Percentiles rank a stretch among this genome's conserved stretches.
Conservation (phyloP, 495 filamentous ascomycete genomes). For the Annulohypoxylon maeteangense region DNA sequence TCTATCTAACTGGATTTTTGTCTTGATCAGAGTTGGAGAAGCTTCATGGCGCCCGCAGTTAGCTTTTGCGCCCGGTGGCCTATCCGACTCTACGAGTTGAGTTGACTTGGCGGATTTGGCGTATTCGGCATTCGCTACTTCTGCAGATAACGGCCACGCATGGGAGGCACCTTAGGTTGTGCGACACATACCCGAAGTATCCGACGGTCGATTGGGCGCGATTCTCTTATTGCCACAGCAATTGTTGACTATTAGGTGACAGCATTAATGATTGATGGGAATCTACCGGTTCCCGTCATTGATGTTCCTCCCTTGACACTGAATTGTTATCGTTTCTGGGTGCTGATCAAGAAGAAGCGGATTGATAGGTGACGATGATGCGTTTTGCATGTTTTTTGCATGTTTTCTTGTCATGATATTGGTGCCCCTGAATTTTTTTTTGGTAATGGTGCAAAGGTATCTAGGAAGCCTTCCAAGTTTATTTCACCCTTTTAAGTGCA, state of each 20-base stretch:
- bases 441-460: background rate
- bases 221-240: background rate
- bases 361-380: conserved; percentile 21
- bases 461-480: background rate
- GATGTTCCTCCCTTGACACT: background rate
- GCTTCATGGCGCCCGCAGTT: background rate
- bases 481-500: conserved; percentile 27
- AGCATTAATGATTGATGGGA: background rate
- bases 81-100: background rate
- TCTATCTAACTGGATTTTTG: background rate
- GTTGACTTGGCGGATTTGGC: background rate
- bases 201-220: conserved; percentile 1
- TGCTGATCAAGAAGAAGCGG: conserved; percentile 7
- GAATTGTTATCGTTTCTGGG: background rate
- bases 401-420: conserved; percentile 8
- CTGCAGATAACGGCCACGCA: conserved; percentile 13
- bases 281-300: background rate
- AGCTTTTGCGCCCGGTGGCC: background rate
- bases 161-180: conserved; percentile 2
- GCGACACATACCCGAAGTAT: conserved; percentile 17
- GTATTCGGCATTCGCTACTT: background rate
- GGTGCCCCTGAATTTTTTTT: conserved; percentile 3
- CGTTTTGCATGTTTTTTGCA: background rate
- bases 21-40: background rate
- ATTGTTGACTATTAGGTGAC: background rate